Percentiles rank a stretch among this genome's conserved stretches.
These are phyloP conservation scores for Heritiera fomes DNA, from an alignment of 345 rosid genomes.

Conservation along the genomic window DNA sequence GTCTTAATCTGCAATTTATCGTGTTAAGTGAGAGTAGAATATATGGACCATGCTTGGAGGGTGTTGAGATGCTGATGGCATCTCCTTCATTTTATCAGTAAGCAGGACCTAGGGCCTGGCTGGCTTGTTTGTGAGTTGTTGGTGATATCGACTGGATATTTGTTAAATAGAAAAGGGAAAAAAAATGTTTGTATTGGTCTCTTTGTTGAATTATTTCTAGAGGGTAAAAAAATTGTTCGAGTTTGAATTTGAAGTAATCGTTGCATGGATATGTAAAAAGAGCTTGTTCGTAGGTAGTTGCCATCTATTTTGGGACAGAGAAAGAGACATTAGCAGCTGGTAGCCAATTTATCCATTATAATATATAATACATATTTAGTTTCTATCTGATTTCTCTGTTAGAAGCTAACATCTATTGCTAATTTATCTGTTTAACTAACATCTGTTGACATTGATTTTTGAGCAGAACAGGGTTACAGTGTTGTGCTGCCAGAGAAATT, in stretches of 20 bases:
- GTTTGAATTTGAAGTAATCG: not conserved
- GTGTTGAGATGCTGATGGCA: not conserved
- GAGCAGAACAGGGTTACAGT: conserved; percentile 83
- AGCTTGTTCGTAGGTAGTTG: not conserved
- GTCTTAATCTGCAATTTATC: not conserved
- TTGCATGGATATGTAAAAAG: not conserved
- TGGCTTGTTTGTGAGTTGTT: not conserved
- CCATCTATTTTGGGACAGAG: not conserved
- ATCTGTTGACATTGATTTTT: not conserved
- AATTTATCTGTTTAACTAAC: not conserved
- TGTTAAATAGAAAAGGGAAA: not conserved
- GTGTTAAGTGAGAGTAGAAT: not conserved
- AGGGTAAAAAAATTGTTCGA: not conserved
- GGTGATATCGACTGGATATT: not conserved
- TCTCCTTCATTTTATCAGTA: not conserved
- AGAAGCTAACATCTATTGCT: not conserved
- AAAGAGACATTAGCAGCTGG: not conserved
- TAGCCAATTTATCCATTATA: not conserved
- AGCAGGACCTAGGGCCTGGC: not conserved
- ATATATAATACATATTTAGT: not conserved
- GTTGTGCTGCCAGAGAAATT: conserved; percentile 93
- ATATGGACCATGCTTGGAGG: not conserved
- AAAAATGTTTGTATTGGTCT: not conserved
- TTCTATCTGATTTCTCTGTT: conserved; percentile 12
- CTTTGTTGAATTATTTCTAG: not conserved